Evolutionary conservation across 2,329 filamentous ascomycete genomes (phyloP), one percentile per base, ranked within the genome.

Genomic region (Chaetomiaceae sp.): DNA sequence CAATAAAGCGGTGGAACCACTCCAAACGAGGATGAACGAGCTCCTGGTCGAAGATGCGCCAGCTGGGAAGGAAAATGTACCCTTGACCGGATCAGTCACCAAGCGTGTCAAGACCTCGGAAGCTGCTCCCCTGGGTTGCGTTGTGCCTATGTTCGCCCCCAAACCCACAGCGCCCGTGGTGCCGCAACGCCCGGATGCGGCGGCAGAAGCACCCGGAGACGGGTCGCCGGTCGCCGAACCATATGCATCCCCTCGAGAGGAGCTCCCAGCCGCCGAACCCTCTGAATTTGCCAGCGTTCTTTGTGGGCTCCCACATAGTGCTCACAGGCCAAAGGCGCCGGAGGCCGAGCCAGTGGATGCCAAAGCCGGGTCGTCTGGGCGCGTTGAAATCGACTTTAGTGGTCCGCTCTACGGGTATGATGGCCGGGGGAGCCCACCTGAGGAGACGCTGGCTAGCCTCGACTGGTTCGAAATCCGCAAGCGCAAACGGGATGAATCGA

Each of bases 261-360:
- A 53, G 18, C 46, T 57, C 11, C 34, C 57, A 21, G n/a, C 55
- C 41, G 53, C 61, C 7, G 51, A 64, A 42, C 79, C 79, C 14
- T 84, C 80, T 51, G 70, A 74, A n/a, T 82, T 84, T 67, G 80
- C 80, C 37, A 71, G 68, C 63, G 73, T 75, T 38, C 73, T 84
- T 41, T 73, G 80, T 61, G 76, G 76, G 49, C 66, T 74, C 64
- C 55, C 63, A 53, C 58, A 64, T 21, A n/a, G 7, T 14, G 8
- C 45, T 5, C 45, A 8, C 25, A 13, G 32, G 45, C 64, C 18
- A 55, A 56, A 45, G 51, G 58, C 29, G 53, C 59, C 25, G 10
- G 21, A 27, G 29, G 14, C 4, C 18, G 36, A 32, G 11, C 16
- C 11, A 6, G 21, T 16, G 7, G 18, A 14, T 25, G 9, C 8